Evolutionary conservation across 2,329 filamentous ascomycete species (phyloP).

Genomic region (Fusarium nisikadoi): DNA sequence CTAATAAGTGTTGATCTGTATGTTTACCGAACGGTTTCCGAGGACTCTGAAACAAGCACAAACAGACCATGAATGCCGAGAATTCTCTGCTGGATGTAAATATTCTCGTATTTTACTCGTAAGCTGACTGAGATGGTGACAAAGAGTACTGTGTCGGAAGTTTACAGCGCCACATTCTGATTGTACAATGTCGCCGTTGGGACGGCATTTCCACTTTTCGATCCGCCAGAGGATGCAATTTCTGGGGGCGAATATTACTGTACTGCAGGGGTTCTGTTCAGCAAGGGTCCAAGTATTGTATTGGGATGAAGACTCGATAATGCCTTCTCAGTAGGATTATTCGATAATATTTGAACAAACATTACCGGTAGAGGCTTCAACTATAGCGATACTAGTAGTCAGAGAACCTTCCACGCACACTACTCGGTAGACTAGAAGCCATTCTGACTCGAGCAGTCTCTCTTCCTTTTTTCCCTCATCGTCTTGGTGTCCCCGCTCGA

Average conservation of each 20-base stretch:
- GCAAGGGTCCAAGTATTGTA: conserved; percentile 15
- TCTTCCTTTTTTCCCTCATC: not conserved
- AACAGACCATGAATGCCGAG: not conserved
- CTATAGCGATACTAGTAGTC: not conserved
- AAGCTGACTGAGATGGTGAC: not conserved
- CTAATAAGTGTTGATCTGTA: conserved; percentile 14
- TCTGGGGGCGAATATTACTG: conserved; percentile 12
- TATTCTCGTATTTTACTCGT: not conserved
- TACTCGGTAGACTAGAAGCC: not conserved
- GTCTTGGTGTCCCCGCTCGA: conserved; percentile 14
- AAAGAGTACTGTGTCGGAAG: conserved; percentile 4
- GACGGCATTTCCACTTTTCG: conserved; percentile 30
- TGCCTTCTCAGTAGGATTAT: not conserved
- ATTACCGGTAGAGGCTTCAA: not conserved
- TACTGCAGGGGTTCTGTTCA: not conserved
- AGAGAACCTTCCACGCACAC: not conserved
- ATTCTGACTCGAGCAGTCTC: conserved; percentile 5
- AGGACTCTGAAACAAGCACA: conserved; percentile 9
- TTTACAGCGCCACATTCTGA: conserved; percentile 29
- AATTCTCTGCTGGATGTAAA: not conserved
- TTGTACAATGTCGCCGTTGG: not conserved
- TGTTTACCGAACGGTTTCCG: conserved; percentile 17
- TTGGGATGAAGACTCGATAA: conserved; percentile 7
- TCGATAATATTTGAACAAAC: not conserved
- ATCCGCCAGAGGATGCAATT: conserved; percentile 29